Base-by-base conservation (phyloP, 2,329 filamentous ascomycete genomes). In the Ascochyta rabiei region DNA sequence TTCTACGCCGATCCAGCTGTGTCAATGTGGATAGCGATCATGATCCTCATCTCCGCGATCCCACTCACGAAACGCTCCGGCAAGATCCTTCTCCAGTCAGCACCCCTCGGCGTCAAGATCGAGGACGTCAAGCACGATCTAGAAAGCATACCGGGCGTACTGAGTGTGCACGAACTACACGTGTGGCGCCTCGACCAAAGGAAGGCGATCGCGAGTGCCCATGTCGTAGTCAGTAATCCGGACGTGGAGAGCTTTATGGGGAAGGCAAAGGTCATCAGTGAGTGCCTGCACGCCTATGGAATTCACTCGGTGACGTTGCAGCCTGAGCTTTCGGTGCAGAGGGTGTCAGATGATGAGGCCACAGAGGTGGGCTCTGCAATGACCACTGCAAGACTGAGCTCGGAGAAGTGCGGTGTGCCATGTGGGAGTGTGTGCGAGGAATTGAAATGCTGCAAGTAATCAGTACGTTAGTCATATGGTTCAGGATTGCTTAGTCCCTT, bases 1-100 rank as follows among this genome's bases (percentile, higher is more conserved):
- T 90, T 83, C 76, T 92, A 91, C 62, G 88, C 86, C 5, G 89
- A 93, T 67, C 89, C 89, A 0, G 86, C 81, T 3, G 82, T 87
- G 30, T 85, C 87, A 53, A 80, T 89, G 70, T 86, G 81, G 45
- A 93, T 92, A 63, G 82, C 87, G 2, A 56, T 90, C n/a, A 87
- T 91, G 82, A 90, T 92, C 35, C 76, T 91, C 2, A 52, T 84
- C 0, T 86, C 88, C 0, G 82, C 87, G 0, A 62, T 87, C 12
- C 87, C 87, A 0, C 77, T 91, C 4, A 75, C 87, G 34, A 85
- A 81, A 66, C 81, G 79, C 40, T 84, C 82, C 45, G 89, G 88
- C 5, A 77, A 77, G 28, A 90, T 92, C 47, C 76, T 92, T 1
- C 79, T 92, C 15, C 83, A 91, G 69, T 86, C 84, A 55, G 85